Evolutionary conservation across 1,284 basidiomycete species (phyloP), one percentile per base, ranked within the genome.

Genomic region (Moesziomyces antarcticus): DNA sequence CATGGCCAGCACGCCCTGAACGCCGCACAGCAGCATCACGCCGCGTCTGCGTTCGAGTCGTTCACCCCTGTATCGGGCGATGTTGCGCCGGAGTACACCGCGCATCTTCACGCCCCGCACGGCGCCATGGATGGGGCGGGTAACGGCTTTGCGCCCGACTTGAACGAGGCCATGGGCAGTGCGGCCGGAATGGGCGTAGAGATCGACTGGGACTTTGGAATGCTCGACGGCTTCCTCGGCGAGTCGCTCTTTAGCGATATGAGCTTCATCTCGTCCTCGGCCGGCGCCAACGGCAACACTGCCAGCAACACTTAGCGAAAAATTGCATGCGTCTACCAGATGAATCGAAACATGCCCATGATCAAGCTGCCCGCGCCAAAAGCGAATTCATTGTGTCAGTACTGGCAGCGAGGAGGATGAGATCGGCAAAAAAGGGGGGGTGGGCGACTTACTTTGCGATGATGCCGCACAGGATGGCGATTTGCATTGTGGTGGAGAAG

Each of bases 221-320:
- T 67, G 64, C 44, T 73, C 13, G 72, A 74, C 24, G 66, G 67
- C 6, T 71, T 74, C 37, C 42, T 74, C 2, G 66, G 66, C 7
- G 72, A 74, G 16, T 63, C 58, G 21, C 50, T 74, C 30, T 74
- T 74, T n/a, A 64, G 61, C 55, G 69, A 75, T 52, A 75, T 73
- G 73, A 66, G 68, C 49, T 70, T 72, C 35, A 63, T 73, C 37
- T 59, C 60, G 20, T 47, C 54, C 33, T 49, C 57, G 5, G 58
- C 57, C n/a, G 57, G 21, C 18, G 45, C n/a, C 3, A 25, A 47
- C 44, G 56, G 48, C n/a, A 42, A 27, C 3, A 25, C 14, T 13
- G 21, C 18, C 20, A 2, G 10, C 8, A 10, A 13, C 25, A 13
- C 16, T 20, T 22, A 7, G 18, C 6, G 13, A 37, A 3, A 10